phyloP scores from a whole-genome alignment of 2,329 filamentous ascomycete species.

The Niveomyces coronatus region DNA sequence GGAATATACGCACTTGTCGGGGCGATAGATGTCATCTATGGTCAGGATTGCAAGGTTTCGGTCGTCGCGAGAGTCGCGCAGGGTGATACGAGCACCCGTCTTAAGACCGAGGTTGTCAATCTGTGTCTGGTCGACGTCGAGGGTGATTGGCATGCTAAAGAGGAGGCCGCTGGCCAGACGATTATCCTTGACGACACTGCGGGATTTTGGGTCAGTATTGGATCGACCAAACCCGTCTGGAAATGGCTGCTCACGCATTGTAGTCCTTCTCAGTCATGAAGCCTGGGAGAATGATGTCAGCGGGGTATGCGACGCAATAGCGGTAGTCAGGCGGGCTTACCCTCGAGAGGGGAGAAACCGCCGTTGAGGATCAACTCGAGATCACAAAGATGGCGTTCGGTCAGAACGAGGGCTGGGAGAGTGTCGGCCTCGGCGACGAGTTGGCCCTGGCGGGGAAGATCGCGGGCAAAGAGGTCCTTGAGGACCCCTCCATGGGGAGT shows the following conservation, averaged over 20 bases:
- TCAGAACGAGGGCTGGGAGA: constrained; percentile 74
- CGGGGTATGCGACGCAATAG: constrained; percentile 3
- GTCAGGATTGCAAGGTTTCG: constrained; percentile 92
- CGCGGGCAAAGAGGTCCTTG: constrained; percentile 94
- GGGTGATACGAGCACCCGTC: constrained; percentile 70
- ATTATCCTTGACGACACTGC: constrained; percentile 77
- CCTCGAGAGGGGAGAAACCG: constrained; percentile 95
- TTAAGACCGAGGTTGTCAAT: constrained; percentile 69
- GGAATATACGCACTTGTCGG: constrained; percentile 65
- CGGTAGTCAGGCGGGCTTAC: constrained; percentile 43
- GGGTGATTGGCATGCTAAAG: constrained; percentile 94
- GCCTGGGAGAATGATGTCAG: constrained; percentile 40
- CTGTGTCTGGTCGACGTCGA: constrained; percentile 68
- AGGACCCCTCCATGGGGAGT: constrained; percentile 83
- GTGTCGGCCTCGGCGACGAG: constrained; percentile 76
- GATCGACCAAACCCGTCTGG: background rate
- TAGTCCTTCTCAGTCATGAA: constrained; percentile 98
- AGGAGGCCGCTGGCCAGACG: constrained; percentile 81
- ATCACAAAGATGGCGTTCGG: constrained; percentile 94
- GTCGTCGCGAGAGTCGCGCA: constrained; percentile 94
- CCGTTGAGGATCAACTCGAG: constrained; percentile 95
- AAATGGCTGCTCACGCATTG: constrained; percentile 55
- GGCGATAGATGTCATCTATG: constrained; percentile 88
- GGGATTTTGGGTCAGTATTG: constrained; percentile 18
- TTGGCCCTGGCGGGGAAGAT: constrained; percentile 71